A percentile compares a stretch with the other conserved stretches of the same genome.
Conservation (phyloP, 1,139 yeast species). For the Cylindricascospora bacillispora region DNA sequence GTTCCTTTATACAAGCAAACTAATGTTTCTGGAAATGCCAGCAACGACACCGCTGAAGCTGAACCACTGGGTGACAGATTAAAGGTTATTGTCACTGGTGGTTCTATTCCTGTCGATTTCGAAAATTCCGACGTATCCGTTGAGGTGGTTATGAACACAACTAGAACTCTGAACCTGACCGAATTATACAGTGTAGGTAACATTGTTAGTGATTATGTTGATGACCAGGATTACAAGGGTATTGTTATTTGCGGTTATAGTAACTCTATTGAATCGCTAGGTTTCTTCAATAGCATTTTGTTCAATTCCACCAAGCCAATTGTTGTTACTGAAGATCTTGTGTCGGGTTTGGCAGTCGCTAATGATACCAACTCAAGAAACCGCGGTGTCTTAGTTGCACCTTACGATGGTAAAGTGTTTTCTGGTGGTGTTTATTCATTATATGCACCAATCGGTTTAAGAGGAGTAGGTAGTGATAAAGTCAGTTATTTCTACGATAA, state of each 20-base stretch:
- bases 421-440: slow-evolving; percentile 19
- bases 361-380: slow-evolving; percentile 10
- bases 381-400: slow-evolving; percentile 20
- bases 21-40: not conserved
- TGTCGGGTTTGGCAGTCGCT: slow-evolving; percentile 17
- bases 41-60: not conserved
- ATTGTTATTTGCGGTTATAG: slow-evolving; percentile 18
- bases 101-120: slow-evolving; percentile 7
- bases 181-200: slow-evolving; percentile 16
- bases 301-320: slow-evolving; percentile 17
- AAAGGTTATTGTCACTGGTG: slow-evolving; percentile 15
- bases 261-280: slow-evolving; percentile 18
- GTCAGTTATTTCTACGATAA: slow-evolving; percentile 16
- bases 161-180: slow-evolving; percentile 15
- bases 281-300: slow-evolving; percentile 20
- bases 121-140: slow-evolving; percentile 5
- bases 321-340: slow-evolving; percentile 14
- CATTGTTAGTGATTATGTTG: slow-evolving; percentile 10
- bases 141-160: slow-evolving; percentile 12
- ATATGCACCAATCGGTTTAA: slow-evolving; percentile 17
- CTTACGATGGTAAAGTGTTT: slow-evolving; percentile 12
- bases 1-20: slow-evolving; percentile 1
- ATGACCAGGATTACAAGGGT: slow-evolving; percentile 11
- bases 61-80: too few species aligned
- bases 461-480: slow-evolving; percentile 5